Percentiles rank a stretch among this genome's conserved stretches.
Conservation (phyloP, 1,284 basidiomycete genomes). For the Tilletia horrida region DNA sequence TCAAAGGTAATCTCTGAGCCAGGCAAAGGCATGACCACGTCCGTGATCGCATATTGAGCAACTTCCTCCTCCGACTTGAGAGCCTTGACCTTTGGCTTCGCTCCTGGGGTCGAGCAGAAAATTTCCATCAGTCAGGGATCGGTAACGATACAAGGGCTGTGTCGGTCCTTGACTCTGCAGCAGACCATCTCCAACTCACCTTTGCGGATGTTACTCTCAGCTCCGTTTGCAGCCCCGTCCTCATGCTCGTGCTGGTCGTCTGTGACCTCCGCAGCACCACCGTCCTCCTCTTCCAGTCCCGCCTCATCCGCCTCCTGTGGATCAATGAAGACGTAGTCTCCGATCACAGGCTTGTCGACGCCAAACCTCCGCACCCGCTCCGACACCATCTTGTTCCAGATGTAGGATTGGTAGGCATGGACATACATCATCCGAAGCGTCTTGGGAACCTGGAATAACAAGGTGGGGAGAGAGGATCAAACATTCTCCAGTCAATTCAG, state of each 20-base stretch:
- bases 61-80: conserved; percentile 70
- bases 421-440: conserved; percentile 97
- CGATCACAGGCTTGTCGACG: conserved; percentile 70
- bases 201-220: conserved; percentile 16
- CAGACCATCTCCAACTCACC: conserved; percentile 24
- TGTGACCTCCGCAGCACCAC: conserved; percentile 56
- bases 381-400: conserved; percentile 95
- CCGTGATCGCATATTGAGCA: conserved; percentile 74
- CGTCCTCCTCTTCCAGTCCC: conserved; percentile 47
- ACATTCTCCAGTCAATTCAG: too few species aligned
- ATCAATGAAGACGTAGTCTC: conserved; percentile 62
- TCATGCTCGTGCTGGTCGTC: conserved; percentile 56
- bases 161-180: too few species aligned
- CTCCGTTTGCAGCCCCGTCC: conserved; percentile 22
- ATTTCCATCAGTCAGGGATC: too few species aligned
- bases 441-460: conserved; percentile 6
- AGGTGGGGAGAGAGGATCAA: conserved; percentile 9
- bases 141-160: too few species aligned
- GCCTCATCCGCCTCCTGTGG: conserved; percentile 17
- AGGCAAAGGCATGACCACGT: conserved; percentile 91
- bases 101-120: background rate
- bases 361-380: conserved; percentile 81
- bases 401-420: conserved; percentile 96
- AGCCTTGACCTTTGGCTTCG: conserved; percentile 66
- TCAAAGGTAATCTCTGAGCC: conserved; percentile 70